These are phyloP conservation scores for Syncephalastrum contaminatum DNA, from an alignment of 371 early-diverging fungal species.

Conservation along the genomic window DNA sequence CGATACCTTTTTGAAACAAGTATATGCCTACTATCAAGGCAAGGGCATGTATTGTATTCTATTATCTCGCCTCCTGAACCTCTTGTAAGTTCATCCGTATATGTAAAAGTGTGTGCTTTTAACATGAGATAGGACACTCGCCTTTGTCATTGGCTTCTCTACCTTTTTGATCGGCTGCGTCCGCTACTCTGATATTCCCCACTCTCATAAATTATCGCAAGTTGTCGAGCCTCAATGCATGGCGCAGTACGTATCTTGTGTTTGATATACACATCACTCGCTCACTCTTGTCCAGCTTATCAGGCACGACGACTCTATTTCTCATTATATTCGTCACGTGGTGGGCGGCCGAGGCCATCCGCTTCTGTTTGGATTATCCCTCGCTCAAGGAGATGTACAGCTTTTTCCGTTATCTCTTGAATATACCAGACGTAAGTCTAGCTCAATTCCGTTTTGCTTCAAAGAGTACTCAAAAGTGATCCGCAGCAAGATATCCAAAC, in stretches of 20 bases:
- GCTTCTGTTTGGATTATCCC: constrained; percentile 71
- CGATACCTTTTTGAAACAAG: constrained; percentile 78
- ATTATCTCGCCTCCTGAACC: constrained; percentile 65
- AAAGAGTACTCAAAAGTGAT: background rate
- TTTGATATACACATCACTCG: too few species aligned
- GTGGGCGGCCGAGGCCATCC: constrained; percentile 75
- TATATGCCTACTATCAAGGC: constrained; percentile 81
- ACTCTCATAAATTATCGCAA: constrained; percentile 64
- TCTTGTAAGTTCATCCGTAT: constrained; percentile 57
- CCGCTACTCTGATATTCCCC: constrained; percentile 76
- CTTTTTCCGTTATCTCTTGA: constrained; percentile 80
- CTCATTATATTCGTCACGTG: constrained; percentile 64
- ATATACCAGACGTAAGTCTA: constrained; percentile 75
- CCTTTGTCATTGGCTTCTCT: constrained; percentile 85
- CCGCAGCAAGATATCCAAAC: constrained; percentile 75
- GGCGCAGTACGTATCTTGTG: constrained; percentile 42
- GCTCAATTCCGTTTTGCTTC: background rate
- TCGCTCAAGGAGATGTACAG: constrained; percentile 77
- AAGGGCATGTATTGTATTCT: constrained; percentile 82
- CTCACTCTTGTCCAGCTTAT: constrained; percentile 23
- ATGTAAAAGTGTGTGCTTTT: background rate
- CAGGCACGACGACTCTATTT: constrained; percentile 43
- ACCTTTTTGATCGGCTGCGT: constrained; percentile 89
- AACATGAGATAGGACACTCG: constrained; percentile 62
- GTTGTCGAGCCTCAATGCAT: constrained; percentile 79